Evolutionary conservation across 352 stramenopile species (phyloP), one percentile per base, ranked within the genome.

Genomic region (Phytopythium litorale): DNA sequence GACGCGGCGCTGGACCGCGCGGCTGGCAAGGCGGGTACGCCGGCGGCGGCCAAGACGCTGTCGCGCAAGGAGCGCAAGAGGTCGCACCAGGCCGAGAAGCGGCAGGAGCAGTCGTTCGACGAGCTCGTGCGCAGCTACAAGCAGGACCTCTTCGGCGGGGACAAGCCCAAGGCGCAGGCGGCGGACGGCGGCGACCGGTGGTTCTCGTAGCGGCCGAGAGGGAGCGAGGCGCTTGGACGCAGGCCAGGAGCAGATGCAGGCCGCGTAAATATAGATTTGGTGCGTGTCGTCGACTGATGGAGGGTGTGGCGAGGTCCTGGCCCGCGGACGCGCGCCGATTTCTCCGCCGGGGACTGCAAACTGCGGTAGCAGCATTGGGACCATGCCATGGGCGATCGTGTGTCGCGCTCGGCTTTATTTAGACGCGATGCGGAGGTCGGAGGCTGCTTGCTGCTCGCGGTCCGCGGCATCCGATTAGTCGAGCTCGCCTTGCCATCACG

Each of bases 91-190:
- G 42, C 65, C 15, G 50, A 56, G 58, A 55, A 64, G 9, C 64
- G 78, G 50, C 70, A 84, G 48, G 86, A 94, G 56, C 72, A 81
- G 57, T 91, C 79, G 45, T 94, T 92, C 53, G 86, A 94, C 32
- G 78, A 75, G 25, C 68, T 94, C 48, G 86, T 94, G 66, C 70
- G 72, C 61, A 84, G 74, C 55, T 94, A 94, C 82, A 94, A 92
- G 76, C 79, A 88, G 65, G 78, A 92, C 60, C 82, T 94, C 40
- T 94, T 94, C 57, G 81, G 81, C 7, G 76, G 82, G 12, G 74
- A 50, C 21, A 81, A 81, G 16, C 19, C 68, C 28, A 56, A 28
- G 49, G 23, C 23, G 9, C 55, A 38, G 32, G 43, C 46, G 40
- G 40, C 38, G 33, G 50, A 52, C 15, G 66, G 68, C 33, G 56